phyloP scores from a whole-genome alignment of 306 rosid species.

The Ormosia semicastrata region DNA sequence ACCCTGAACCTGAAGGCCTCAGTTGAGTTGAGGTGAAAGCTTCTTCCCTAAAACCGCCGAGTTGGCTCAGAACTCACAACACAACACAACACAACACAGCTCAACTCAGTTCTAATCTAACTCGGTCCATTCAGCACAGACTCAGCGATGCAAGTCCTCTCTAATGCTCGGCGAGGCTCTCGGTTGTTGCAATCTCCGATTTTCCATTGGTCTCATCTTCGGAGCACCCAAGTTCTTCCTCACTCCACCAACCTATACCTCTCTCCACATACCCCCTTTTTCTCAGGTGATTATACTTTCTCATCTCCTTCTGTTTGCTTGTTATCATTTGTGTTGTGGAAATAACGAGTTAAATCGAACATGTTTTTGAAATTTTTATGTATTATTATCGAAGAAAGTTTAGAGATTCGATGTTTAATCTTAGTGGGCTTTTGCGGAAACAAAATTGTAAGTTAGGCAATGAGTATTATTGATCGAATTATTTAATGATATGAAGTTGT shows the following conservation, averaged over 20 bases:
- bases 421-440: not conserved
- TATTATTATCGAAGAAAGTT: not conserved
- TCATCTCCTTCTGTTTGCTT: not conserved
- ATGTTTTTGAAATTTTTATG: not conserved
- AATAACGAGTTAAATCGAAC: not conserved
- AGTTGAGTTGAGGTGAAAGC: not conserved
- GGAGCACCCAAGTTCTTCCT: conserved; percentile 23
- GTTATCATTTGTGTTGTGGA: no score
- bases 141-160: conserved; percentile 63
- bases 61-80: conserved; percentile 21
- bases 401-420: not conserved
- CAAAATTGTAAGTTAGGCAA: not conserved
- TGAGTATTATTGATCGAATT: not conserved
- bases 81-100: not conserved
- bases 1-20: conserved; percentile 31
- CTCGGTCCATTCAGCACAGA: no score
- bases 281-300: conserved; percentile 36
- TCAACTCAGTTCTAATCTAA: no score
- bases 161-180: conserved; percentile 59
- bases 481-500: not conserved
- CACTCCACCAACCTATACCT: conserved; percentile 13
- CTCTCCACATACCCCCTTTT: conserved; percentile 13
- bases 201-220: conserved; percentile 40
- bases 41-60: conserved; percentile 27
- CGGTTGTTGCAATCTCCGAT: conserved; percentile 48